These are phyloP conservation scores for Cutaneotrichosporon mucoides DNA, from an alignment of 1,284 basidiomycete species.

Conservation along the genomic window DNA sequence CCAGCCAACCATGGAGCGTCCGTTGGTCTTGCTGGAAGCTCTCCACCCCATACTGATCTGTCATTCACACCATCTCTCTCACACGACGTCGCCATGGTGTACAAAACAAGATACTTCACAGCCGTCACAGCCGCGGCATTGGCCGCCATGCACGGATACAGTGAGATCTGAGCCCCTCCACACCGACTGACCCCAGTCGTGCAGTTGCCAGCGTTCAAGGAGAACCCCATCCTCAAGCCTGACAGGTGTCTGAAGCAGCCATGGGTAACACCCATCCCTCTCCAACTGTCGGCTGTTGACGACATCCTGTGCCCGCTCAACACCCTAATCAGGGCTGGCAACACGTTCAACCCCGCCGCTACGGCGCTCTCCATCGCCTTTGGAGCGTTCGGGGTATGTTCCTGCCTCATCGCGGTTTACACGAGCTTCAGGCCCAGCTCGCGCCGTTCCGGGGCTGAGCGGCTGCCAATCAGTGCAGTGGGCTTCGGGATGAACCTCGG, in stretches of 20 bases:
- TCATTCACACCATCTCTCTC: no score
- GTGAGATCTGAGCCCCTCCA: not conserved
- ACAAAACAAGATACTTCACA: not conserved
- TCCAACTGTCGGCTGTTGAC: slow-evolving; percentile 1
- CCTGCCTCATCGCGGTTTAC: slow-evolving; percentile 11
- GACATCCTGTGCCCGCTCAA: slow-evolving; percentile 13
- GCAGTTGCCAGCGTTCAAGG: not conserved
- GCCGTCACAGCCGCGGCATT: slow-evolving; percentile 4
- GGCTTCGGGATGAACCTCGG: slow-evolving; percentile 17
- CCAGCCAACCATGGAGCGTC: no score
- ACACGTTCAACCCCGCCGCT: not conserved
- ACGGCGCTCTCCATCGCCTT: slow-evolving; percentile 3
- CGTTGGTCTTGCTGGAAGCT: no score
- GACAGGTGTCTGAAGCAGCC: slow-evolving; percentile 12
- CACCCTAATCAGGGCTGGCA: slow-evolving; percentile 2
- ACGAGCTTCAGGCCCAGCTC: slow-evolving; percentile 15
- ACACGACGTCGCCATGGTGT: no score
- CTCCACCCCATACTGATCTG: no score
- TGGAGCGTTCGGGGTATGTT: slow-evolving; percentile 4
- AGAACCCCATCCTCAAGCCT: not conserved
- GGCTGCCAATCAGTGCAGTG: slow-evolving; percentile 5
- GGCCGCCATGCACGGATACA: not conserved
- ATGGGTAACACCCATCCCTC: not conserved
- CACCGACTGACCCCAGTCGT: not conserved
- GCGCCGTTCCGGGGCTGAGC: slow-evolving; percentile 3